A percentile compares a stretch with the other conserved stretches of the same genome.
Evolutionary conservation across 495 filamentous ascomycete genomes (phyloP).

Genomic region (Daldinia concentrica): DNA sequence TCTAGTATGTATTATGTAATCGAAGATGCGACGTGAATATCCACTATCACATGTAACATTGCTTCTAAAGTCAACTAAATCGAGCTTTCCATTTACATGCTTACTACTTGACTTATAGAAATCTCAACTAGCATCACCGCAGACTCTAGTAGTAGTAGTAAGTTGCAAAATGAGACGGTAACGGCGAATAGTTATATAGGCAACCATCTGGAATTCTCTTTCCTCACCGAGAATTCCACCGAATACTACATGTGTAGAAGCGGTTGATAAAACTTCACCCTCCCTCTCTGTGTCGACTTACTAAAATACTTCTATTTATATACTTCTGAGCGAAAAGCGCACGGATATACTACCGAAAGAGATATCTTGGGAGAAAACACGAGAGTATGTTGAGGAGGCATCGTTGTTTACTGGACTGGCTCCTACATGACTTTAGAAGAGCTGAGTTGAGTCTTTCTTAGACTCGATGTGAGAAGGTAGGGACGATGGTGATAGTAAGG

Average conservation of each 20-base stretch:
- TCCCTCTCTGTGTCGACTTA: not conserved
- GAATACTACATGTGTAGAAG: not conserved
- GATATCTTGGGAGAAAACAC: not conserved
- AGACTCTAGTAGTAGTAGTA: not conserved
- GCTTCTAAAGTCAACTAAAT: not conserved
- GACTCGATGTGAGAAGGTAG: not conserved
- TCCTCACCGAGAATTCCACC: not conserved
- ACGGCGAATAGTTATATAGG: not conserved
- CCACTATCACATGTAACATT: not conserved
- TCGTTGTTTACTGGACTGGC: not conserved
- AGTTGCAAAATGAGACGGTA: not conserved
- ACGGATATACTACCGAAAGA: not conserved
- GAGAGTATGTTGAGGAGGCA: not conserved
- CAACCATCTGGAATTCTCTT: not conserved
- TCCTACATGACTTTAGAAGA: not conserved
- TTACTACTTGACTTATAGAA: slow-evolving; percentile 1
- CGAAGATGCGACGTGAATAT: not conserved
- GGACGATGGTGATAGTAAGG: not conserved
- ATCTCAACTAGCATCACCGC: not conserved
- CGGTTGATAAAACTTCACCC: slow-evolving; percentile 1
- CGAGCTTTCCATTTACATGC: not conserved
- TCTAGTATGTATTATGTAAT: not conserved
- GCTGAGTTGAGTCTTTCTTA: not conserved
- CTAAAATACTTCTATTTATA: slow-evolving; percentile 5
- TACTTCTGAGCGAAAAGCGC: not conserved